A percentile compares a stretch with the other conserved stretches of the same genome.
Evolutionary conservation across 2,329 filamentous ascomycete genomes (phyloP).

Genomic region (Aspergillus persii): DNA sequence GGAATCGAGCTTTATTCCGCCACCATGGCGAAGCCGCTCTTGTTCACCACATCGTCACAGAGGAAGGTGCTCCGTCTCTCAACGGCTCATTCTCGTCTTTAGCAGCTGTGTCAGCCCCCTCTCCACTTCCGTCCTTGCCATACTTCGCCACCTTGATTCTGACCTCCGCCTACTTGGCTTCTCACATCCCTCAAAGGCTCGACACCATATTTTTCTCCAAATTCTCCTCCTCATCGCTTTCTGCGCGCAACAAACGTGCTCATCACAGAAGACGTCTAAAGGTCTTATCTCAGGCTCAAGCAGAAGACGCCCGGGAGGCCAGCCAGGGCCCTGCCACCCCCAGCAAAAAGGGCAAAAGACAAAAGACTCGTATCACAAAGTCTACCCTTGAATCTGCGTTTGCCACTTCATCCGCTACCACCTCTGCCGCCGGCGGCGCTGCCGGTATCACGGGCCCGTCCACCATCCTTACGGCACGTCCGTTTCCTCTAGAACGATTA

Average conservation of each 20-base stretch:
- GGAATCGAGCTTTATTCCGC: slow-evolving; percentile 46
- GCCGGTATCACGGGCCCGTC: slow-evolving; percentile 37
- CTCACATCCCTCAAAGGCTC: slow-evolving; percentile 46
- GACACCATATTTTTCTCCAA: slow-evolving; percentile 52
- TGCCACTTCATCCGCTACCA: slow-evolving; percentile 38
- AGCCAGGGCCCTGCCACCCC: slow-evolving; percentile 29
- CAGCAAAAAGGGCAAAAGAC: slow-evolving; percentile 34
- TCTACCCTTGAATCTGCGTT: slow-evolving; percentile 40
- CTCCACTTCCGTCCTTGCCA: slow-evolving; percentile 39
- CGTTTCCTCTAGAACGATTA: slow-evolving; percentile 47
- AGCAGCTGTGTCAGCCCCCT: slow-evolving; percentile 25
- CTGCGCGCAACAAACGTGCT: slow-evolving; percentile 44
- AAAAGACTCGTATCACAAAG: slow-evolving; percentile 42
- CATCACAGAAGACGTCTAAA: slow-evolving; percentile 44
- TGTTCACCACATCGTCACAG: slow-evolving; percentile 40
- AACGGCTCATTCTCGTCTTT: slow-evolving; percentile 17
- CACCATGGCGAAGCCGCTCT: slow-evolving; percentile 46
- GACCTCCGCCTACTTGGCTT: slow-evolving; percentile 48
- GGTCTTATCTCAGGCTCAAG: slow-evolving; percentile 38
- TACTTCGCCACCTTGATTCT: slow-evolving; percentile 49
- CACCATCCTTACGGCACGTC: slow-evolving; percentile 40
- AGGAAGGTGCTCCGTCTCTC: slow-evolving; percentile 20
- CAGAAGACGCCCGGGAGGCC: slow-evolving; percentile 32
- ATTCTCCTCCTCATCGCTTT: slow-evolving; percentile 44
- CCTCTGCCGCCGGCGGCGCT: slow-evolving; percentile 29